These are phyloP conservation scores for Ascochyta rabiei DNA, from an alignment of 2,329 filamentous ascomycete species.

Conservation along the genomic window DNA sequence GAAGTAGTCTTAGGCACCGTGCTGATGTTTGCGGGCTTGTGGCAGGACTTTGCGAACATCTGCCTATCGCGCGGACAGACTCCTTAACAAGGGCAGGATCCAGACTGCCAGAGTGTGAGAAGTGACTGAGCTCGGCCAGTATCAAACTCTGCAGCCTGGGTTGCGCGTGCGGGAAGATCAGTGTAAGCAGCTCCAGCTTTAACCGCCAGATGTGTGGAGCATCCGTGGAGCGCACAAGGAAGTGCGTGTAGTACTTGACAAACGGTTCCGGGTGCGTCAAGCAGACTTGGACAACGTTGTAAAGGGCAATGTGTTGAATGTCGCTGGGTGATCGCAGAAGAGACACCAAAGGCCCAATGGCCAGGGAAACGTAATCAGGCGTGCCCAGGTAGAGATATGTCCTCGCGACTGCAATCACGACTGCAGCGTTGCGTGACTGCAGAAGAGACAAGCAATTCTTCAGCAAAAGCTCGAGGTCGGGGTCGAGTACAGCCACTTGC, in stretches of 20 bases:
- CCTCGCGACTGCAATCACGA: constrained; percentile 84
- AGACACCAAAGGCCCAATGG: constrained; percentile 84
- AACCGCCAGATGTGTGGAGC: constrained; percentile 82
- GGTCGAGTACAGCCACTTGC: constrained; percentile 69
- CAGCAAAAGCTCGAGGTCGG: constrained; percentile 82
- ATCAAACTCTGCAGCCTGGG: constrained; percentile 81
- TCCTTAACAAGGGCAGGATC: constrained; percentile 83
- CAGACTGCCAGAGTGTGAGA: constrained; percentile 83
- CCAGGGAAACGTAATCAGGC: constrained; percentile 72
- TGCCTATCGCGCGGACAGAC: constrained; percentile 88
- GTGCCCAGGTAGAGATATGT: constrained; percentile 87
- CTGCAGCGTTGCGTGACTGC: constrained; percentile 90
- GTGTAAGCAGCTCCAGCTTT: constrained; percentile 87
- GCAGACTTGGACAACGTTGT: constrained; percentile 95
- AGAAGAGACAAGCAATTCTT: constrained; percentile 82
- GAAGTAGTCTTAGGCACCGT: constrained; percentile 79
- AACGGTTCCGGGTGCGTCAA: constrained; percentile 78
- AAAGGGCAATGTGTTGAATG: constrained; percentile 86
- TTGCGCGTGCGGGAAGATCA: constrained; percentile 86
- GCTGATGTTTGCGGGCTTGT: constrained; percentile 58
- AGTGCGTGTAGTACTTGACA: constrained; percentile 85
- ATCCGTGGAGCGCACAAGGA: constrained; percentile 82
- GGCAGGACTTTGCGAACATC: constrained; percentile 75
- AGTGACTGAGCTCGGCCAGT: constrained; percentile 91
- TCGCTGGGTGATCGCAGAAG: constrained; percentile 84